These are phyloP conservation scores for Penicillium sp. DNA, from an alignment of 2,329 filamentous ascomycete genomes.

Conservation along the genomic window DNA sequence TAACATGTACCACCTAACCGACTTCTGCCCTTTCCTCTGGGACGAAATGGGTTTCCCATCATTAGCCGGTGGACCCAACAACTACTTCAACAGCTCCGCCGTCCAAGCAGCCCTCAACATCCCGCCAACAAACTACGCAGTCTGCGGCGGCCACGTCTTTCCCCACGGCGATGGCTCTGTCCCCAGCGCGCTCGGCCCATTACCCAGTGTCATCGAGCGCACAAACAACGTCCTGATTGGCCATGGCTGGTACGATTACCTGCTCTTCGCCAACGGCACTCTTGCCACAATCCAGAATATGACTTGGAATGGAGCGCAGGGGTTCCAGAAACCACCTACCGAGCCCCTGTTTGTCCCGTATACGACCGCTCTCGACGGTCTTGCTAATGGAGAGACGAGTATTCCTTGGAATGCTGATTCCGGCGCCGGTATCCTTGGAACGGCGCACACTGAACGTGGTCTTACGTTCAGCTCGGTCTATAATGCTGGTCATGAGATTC, in stretches of 20 bases:
- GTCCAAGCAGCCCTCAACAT: conserved; percentile 67
- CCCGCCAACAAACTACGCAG: conserved; percentile 43
- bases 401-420: conserved; percentile 42
- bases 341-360: conserved; percentile 69
- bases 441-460: conserved; percentile 68
- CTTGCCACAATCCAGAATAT: conserved; percentile 75
- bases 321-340: conserved; percentile 61
- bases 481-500: conserved; percentile 61
- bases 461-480: conserved; percentile 67
- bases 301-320: conserved; percentile 70
- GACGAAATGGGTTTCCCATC: conserved; percentile 69
- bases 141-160: conserved; percentile 40
- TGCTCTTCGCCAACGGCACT: conserved; percentile 66
- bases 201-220: conserved; percentile 70
- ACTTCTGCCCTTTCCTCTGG: conserved; percentile 67
- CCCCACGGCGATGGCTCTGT: conserved; percentile 50
- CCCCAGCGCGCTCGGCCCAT: conserved; percentile 34
- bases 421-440: conserved; percentile 66
- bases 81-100: conserved; percentile 69
- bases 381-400: conserved; percentile 42
- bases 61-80: conserved; percentile 55
- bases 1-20: conserved; percentile 69
- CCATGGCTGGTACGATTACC: conserved; percentile 68
- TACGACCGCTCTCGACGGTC: conserved; percentile 38
- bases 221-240: conserved; percentile 71